A percentile compares a stretch with the other conserved stretches of the same genome.
phyloP scores from a whole-genome alignment of 495 filamentous ascomycete genomes.

The Clavariopsis aquatica region DNA sequence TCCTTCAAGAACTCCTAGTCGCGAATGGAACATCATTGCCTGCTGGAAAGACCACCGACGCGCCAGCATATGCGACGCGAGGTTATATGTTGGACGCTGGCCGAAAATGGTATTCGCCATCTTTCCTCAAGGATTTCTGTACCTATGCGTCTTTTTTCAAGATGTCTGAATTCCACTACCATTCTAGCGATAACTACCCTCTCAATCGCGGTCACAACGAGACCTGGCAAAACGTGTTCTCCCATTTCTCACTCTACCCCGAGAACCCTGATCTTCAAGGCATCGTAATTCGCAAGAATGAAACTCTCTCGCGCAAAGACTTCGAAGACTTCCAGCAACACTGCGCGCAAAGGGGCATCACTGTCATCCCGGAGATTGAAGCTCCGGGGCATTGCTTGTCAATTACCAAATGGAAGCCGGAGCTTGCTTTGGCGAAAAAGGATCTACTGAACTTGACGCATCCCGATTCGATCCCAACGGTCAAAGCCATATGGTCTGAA shows the following conservation, averaged over 20 bases:
- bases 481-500: conserved; percentile 58
- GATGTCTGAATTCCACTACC: conserved; percentile 60
- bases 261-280: conserved; percentile 47
- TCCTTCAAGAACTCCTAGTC: conserved; percentile 53
- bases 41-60: conserved; percentile 45
- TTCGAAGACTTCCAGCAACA: conserved; percentile 56
- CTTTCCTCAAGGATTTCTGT: conserved; percentile 58
- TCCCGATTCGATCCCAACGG: conserved; percentile 55
- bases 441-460: conserved; percentile 58
- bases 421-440: conserved; percentile 52
- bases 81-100: conserved; percentile 59
- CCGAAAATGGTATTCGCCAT: conserved; percentile 57
- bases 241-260: conserved; percentile 54
- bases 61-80: conserved; percentile 52
- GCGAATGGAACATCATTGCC: conserved; percentile 40
- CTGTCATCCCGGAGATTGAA: conserved; percentile 59
- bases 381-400: conserved; percentile 55
- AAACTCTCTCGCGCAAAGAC: conserved; percentile 51
- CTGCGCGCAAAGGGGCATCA: conserved; percentile 55
- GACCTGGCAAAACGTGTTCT: conserved; percentile 55
- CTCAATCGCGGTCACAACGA: conserved; percentile 56
- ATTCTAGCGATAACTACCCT: conserved; percentile 60
- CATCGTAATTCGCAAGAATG: conserved; percentile 52
- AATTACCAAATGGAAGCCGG: conserved; percentile 60
- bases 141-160: conserved; percentile 60